Evolutionary conservation across 352 stramenopile genomes (phyloP).

Genomic region (Pythium coloratum): DNA sequence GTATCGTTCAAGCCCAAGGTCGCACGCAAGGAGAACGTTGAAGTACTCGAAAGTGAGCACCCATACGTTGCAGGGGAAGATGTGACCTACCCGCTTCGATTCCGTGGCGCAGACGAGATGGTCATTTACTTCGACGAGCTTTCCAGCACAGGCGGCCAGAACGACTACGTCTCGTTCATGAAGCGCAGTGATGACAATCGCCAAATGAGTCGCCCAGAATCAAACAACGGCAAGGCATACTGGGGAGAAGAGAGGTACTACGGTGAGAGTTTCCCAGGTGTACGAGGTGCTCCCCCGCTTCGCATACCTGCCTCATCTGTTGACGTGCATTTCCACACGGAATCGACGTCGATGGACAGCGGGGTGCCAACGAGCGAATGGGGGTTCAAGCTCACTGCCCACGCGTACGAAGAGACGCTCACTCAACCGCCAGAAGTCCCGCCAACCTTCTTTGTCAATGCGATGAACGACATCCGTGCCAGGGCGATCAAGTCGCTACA

Average conservation of each 20-base stretch:
- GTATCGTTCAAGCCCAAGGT: conserved; percentile 44
- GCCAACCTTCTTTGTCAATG: conserved; percentile 37
- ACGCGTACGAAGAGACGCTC: conserved; percentile 57
- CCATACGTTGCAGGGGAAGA: conserved; percentile 67
- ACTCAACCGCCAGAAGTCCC: conserved; percentile 57
- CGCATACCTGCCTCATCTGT: conserved; percentile 62
- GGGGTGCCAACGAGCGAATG: conserved; percentile 43
- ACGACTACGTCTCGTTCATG: conserved; percentile 83
- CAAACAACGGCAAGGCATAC: conserved; percentile 33
- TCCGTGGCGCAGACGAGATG: conserved; percentile 69
- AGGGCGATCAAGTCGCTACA: conserved; percentile 58
- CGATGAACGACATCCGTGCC: conserved; percentile 55
- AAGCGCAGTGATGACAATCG: conserved; percentile 39
- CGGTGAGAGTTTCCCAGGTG: conserved; percentile 65
- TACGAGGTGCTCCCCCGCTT: conserved; percentile 53
- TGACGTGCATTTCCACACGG: conserved; percentile 74
- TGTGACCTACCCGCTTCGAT: conserved; percentile 58
- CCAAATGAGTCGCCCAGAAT: conserved; percentile 15
- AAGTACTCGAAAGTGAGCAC: conserved; percentile 79
- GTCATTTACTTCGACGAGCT: conserved; percentile 79
- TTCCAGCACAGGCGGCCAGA: conserved; percentile 62
- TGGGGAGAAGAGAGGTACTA: conserved; percentile 81
- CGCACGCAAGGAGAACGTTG: conserved; percentile 64
- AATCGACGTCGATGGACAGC: conserved; percentile 37
- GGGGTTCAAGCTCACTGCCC: conserved; percentile 80